These are phyloP conservation scores for Leptographium radiaticola DNA, from an alignment of 2,329 filamentous ascomycete genomes.

Conservation along the genomic window DNA sequence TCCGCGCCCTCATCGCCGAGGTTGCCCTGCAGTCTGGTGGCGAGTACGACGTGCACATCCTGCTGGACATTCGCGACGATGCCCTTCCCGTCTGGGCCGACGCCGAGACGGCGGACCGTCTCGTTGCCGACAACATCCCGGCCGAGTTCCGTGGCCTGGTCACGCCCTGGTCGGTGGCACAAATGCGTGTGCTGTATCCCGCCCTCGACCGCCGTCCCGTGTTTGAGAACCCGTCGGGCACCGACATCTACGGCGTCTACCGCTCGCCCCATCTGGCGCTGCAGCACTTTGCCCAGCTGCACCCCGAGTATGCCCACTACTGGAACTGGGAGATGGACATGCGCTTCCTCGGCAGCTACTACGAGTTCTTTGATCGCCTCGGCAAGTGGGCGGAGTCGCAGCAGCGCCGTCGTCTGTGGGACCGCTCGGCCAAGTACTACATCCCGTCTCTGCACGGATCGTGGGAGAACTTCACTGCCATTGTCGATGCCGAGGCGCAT, in stretches of 20 bases:
- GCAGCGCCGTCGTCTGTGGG: constrained; percentile 62
- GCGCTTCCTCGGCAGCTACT: constrained; percentile 51
- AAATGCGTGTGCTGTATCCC: constrained; percentile 68
- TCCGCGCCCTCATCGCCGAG: constrained; percentile 71
- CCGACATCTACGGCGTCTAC: constrained; percentile 55
- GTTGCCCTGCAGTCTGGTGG: constrained; percentile 64
- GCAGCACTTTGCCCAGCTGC: constrained; percentile 49
- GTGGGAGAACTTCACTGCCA: constrained; percentile 58
- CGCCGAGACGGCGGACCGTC: constrained; percentile 54
- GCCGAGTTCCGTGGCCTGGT: constrained; percentile 67
- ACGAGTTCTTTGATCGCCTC: constrained; percentile 60
- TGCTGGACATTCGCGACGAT: constrained; percentile 74
- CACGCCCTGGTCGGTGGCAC: constrained; percentile 72
- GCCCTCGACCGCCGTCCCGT: constrained; percentile 58
- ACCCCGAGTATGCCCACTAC: constrained; percentile 52
- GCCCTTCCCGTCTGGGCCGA: constrained; percentile 73
- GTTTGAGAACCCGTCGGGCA: constrained; percentile 37
- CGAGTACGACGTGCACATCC: constrained; percentile 71
- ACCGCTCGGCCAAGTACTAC: constrained; percentile 65
- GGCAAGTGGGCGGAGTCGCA: constrained; percentile 54
- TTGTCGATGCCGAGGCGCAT: constrained; percentile 49
- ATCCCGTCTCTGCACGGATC: constrained; percentile 55
- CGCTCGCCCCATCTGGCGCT: constrained; percentile 50
- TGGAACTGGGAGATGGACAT: constrained; percentile 64
- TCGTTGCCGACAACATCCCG: constrained; percentile 56